phyloP scores from a whole-genome alignment of 129 eudicot species.

The Dittrichia graveolens region DNA sequence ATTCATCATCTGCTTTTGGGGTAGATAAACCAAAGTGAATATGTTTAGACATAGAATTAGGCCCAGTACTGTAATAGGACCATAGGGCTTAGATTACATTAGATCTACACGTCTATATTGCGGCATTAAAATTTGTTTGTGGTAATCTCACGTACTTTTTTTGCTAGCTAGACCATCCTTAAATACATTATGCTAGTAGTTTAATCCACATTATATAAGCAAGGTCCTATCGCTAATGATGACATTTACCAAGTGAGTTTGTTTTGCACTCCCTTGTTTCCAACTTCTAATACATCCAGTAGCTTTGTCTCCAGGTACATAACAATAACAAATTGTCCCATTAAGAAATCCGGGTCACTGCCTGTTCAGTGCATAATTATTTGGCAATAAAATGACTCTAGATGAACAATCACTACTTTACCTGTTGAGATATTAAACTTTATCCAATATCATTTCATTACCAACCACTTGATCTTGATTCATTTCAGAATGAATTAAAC shows the following conservation, averaged over 20 bases:
- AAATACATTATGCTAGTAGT: not conserved
- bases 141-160: not conserved
- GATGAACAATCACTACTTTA: not conserved
- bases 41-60: no score
- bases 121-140: not conserved
- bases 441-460: not conserved
- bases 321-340: not conserved
- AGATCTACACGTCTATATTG: not conserved
- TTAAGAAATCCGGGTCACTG: not conserved
- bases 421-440: not conserved
- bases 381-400: conserved; percentile 8
- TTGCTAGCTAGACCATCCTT: not conserved
- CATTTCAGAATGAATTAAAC: not conserved
- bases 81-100: no score
- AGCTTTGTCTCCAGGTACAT: conserved; percentile 5
- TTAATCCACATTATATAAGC: not conserved
- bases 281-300: not conserved
- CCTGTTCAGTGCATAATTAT: not conserved
- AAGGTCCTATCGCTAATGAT: not conserved
- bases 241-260: not conserved
- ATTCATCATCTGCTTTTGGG: not conserved
- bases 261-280: not conserved
- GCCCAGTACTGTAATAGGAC: no score
- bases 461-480: conserved; percentile 16
- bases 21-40: not conserved